Conservation (phyloP, 768 basidiomycete genomes). For the Nidula microcarpa region DNA sequence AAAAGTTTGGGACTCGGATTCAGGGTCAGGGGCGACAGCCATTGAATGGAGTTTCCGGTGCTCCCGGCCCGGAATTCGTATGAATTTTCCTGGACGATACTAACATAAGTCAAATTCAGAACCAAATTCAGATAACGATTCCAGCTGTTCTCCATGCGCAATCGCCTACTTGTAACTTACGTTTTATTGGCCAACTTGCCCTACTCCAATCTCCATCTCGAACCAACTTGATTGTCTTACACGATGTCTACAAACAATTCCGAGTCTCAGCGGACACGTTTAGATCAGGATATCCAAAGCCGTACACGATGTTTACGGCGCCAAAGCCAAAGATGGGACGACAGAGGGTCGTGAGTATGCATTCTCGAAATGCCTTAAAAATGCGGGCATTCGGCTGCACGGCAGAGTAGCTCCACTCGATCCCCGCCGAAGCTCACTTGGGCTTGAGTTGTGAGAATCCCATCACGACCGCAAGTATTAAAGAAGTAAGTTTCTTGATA, state of each 20-base stretch:
- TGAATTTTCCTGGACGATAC: too few relatives aligned
- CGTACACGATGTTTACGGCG: slow-evolving; percentile 29
- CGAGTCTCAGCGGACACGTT: too few relatives aligned
- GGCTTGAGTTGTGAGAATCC: slow-evolving; percentile 58
- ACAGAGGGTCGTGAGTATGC: slow-evolving; percentile 11
- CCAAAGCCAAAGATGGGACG: slow-evolving; percentile 20
- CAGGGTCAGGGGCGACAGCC: too few relatives aligned
- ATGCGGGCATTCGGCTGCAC: slow-evolving; percentile 48
- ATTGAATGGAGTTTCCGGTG: too few relatives aligned
- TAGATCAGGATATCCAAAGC: slow-evolving; percentile 11
- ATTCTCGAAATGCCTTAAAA: slow-evolving; percentile 8
- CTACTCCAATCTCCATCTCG: background rate
- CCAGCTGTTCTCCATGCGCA: background rate
- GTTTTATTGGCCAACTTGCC: background rate
- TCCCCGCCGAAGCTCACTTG: slow-evolving; percentile 42
- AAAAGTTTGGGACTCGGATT: too few relatives aligned
- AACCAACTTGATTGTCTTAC: background rate
- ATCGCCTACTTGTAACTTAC: background rate
- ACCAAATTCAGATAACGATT: background rate
- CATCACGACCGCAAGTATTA: slow-evolving; percentile 39
- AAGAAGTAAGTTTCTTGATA: slow-evolving; percentile 25
- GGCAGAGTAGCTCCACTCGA: slow-evolving; percentile 31
- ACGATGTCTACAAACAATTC: background rate
- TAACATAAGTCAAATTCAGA: background rate
- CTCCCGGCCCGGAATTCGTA: too few relatives aligned